Percentiles rank a stretch among this genome's conserved stretches.
These are phyloP conservation scores for Eucalyptus melliodora DNA, from an alignment of 345 rosid genomes.

Conservation along the genomic window DNA sequence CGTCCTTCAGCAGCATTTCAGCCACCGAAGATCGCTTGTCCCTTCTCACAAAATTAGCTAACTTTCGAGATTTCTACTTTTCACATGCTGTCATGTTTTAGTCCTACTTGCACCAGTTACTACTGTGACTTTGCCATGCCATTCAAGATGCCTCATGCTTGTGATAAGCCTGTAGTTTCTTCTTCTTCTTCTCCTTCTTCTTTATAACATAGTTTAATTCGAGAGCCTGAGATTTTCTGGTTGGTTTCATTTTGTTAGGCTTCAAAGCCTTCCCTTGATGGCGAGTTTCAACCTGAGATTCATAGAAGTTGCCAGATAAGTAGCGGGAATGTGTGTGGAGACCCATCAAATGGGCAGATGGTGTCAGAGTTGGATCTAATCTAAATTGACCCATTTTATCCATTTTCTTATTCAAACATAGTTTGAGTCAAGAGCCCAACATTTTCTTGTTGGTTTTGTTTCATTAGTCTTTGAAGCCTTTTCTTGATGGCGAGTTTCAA, in stretches of 20 bases:
- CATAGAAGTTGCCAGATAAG: not conserved
- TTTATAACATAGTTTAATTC: not conserved
- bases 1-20: not conserved
- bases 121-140: not conserved
- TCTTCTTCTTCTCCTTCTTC: not conserved
- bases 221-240: not conserved
- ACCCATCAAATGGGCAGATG: accelerated
- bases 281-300: not conserved
- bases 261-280: not conserved
- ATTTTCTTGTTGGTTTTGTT: not conserved
- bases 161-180: not conserved
- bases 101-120: not conserved
- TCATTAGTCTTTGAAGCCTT: not conserved
- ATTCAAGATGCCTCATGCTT: not conserved
- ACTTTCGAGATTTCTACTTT: not conserved
- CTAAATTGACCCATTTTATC: too few species aligned
- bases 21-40: not conserved
- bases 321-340: not conserved
- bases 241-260: not conserved
- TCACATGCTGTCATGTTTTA: not conserved
- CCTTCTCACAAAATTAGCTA: not conserved
- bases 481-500: not conserved
- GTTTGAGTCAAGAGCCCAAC: too few species aligned
- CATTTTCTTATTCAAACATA: too few species aligned
- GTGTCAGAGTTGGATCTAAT: accelerated